Evolutionary conservation across 2,329 filamentous ascomycete species (phyloP).

Genomic region (Penicillium palitans): DNA sequence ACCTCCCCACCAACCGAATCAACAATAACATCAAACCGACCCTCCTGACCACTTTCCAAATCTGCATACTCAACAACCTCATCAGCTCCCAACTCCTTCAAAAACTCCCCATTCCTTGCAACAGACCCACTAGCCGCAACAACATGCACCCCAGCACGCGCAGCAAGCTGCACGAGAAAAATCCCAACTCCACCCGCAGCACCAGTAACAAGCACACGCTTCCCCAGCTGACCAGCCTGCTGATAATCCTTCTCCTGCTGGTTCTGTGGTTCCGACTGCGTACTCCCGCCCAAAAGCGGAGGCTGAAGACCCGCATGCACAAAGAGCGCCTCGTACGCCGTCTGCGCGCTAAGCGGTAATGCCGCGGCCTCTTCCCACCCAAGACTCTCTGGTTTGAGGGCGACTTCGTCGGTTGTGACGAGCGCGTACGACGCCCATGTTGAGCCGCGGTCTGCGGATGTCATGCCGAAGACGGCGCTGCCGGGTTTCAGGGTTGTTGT

Average conservation of each 20-base stretch:
- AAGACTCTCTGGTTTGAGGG: constrained; percentile 24
- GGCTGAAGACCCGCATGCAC: constrained; percentile 24
- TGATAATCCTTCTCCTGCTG: background rate
- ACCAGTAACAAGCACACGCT: constrained; percentile 38
- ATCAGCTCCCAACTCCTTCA: constrained; percentile 39
- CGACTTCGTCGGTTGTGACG: constrained; percentile 24
- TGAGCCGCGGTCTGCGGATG: constrained; percentile 18
- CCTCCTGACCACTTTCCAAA: background rate
- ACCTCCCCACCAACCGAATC: constrained; percentile 31
- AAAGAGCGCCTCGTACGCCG: constrained; percentile 37
- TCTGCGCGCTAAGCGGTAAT: constrained; percentile 32
- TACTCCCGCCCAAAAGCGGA: background rate
- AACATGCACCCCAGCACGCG: constrained; percentile 30
- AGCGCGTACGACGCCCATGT: constrained; percentile 34
- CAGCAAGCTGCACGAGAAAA: constrained; percentile 42
- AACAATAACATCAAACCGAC: constrained; percentile 27
- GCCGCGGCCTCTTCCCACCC: constrained; percentile 28
- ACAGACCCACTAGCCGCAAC: constrained; percentile 41
- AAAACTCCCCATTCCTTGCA: constrained; percentile 35
- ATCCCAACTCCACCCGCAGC: constrained; percentile 42
- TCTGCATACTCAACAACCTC: constrained; percentile 41
- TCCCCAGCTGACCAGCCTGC: background rate
- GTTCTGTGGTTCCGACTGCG: background rate
- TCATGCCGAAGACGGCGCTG: constrained; percentile 34
- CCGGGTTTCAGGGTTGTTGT: constrained; percentile 23